Percentiles rank a stretch among this genome's conserved stretches.
phyloP scores from a whole-genome alignment of 805 yeast species.

The Monosporozyma siamensis region DNA sequence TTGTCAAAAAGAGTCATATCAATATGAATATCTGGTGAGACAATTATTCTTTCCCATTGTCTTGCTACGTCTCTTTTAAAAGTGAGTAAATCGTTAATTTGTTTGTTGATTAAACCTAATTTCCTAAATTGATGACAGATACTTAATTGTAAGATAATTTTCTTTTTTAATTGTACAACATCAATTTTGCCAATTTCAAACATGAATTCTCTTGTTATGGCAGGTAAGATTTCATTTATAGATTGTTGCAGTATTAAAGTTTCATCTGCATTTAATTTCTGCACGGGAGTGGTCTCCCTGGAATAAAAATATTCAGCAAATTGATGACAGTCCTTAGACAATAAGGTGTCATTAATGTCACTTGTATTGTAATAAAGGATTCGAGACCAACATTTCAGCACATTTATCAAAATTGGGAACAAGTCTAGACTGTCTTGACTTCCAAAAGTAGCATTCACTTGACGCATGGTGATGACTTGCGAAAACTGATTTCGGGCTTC shows the following conservation, averaged over 20 bases:
- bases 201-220: slow-evolving; percentile 1
- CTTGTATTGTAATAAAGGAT: neutral
- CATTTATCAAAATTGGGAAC: slow-evolving; percentile 1
- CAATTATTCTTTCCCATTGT: slow-evolving; percentile 2
- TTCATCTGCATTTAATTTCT: no score
- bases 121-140: neutral
- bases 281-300: no score
- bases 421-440: neutral
- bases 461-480: neutral
- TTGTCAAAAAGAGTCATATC: neutral
- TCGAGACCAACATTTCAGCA: slow-evolving; percentile 3
- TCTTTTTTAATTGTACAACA: neutral
- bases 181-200: slow-evolving; percentile 2
- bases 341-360: neutral
- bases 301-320: neutral
- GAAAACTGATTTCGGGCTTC: neutral
- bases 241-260: neutral
- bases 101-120: neutral
- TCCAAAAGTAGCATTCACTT: no score
- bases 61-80: neutral
- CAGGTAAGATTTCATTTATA: slow-evolving; percentile 1
- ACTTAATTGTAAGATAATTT: slow-evolving; percentile 2
- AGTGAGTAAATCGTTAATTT: neutral
- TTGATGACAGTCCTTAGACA: neutral
- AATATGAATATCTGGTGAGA: no score